Evolutionary conservation across 139 green algal genomes (phyloP).

Genomic region (Tetradesmus obliquus): DNA sequence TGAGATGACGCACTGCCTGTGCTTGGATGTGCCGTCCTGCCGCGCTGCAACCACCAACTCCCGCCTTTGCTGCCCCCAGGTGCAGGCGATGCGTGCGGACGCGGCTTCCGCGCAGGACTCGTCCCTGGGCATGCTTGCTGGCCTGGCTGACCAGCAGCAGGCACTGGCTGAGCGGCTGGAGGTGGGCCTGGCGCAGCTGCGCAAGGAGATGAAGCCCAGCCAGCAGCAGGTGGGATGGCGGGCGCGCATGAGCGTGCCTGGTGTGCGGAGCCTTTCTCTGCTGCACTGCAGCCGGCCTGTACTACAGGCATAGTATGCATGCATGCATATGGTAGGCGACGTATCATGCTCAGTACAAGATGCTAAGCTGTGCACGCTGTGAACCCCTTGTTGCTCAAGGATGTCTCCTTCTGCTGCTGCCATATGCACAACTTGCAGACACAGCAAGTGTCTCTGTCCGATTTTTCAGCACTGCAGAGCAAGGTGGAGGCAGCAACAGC

Average conservation of each 20-base stretch:
- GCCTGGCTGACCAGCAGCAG: not conserved
- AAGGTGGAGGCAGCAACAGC: not conserved
- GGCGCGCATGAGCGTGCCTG: too few relatives aligned
- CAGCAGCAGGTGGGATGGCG: not conserved
- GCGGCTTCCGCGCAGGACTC: not conserved
- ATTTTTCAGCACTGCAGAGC: conserved; percentile 3
- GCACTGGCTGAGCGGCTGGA: not conserved
- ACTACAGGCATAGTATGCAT: too few relatives aligned
- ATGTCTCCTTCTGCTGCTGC: not conserved
- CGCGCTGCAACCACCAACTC: too few relatives aligned
- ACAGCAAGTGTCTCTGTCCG: conserved; percentile 9
- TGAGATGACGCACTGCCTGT: too few relatives aligned
- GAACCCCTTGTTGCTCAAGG: not conserved
- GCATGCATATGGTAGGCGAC: not conserved
- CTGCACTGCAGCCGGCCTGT: too few relatives aligned
- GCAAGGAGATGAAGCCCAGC: conserved; percentile 22
- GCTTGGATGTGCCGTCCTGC: too few relatives aligned
- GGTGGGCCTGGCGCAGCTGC: conserved; percentile 19
- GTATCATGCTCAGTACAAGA: not conserved
- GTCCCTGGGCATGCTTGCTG: not conserved
- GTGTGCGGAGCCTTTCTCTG: too few relatives aligned
- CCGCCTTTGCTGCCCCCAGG: not conserved
- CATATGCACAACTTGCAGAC: not conserved
- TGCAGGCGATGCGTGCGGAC: not conserved
- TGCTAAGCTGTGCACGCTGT: not conserved